A percentile compares a stretch with the other conserved stretches of the same genome.
Evolutionary conservation across 768 basidiomycete species (phyloP).

Genomic region (Pulveroboletus sp.): DNA sequence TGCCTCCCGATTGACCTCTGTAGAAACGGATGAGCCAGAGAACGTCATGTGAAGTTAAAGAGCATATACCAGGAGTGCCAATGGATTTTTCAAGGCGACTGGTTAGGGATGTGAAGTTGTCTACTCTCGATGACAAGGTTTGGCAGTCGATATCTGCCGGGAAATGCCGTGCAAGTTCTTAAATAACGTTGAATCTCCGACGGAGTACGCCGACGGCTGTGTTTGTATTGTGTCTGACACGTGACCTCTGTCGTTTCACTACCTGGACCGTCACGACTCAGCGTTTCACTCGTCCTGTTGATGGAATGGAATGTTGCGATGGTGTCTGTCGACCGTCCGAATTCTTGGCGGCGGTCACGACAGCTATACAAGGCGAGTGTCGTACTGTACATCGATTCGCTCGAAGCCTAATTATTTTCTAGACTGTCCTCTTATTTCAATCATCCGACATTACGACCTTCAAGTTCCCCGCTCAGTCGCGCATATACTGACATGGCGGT

Average conservation of each 20-base stretch:
- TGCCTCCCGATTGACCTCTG: constrained; percentile 95
- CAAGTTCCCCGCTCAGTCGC: neutral
- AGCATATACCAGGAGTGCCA: constrained; percentile 68
- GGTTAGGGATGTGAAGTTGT: constrained; percentile 22
- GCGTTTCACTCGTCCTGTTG: neutral
- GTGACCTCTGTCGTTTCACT: no score
- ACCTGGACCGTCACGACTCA: no score
- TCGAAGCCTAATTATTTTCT: neutral
- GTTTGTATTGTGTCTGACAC: no score
- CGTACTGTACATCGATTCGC: neutral
- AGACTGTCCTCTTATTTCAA: constrained; percentile 5
- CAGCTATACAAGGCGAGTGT: constrained; percentile 24
- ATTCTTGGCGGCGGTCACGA: constrained; percentile 36
- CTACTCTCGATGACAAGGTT: constrained; percentile 25
- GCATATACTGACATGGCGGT: neutral
- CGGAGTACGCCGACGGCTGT: constrained; percentile 10
- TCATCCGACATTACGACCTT: neutral
- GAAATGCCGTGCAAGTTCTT: constrained; percentile 26
- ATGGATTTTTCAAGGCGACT: constrained; percentile 93
- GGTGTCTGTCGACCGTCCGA: constrained; percentile 52
- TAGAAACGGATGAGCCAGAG: constrained; percentile 7
- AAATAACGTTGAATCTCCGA: constrained; percentile 27
- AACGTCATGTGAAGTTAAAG: neutral
- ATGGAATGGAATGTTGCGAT: constrained; percentile 84
- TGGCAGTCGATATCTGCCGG: constrained; percentile 11